These are phyloP conservation scores for Aspergillus melleus DNA, from an alignment of 2,329 filamentous ascomycete species.

Conservation along the genomic window DNA sequence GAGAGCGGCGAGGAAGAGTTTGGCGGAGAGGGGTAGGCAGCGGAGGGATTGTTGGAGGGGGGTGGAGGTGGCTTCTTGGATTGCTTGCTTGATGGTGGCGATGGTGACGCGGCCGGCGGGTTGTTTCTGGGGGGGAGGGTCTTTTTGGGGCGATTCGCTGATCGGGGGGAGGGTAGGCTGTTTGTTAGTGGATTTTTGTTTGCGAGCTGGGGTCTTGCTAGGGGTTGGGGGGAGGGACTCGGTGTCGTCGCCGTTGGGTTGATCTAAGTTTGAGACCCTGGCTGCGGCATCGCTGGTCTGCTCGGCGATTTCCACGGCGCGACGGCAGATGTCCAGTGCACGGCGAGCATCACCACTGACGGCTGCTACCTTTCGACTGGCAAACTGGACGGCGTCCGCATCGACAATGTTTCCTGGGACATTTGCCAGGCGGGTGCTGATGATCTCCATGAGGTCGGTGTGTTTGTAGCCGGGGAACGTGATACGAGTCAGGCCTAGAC, in stretches of 20 bases:
- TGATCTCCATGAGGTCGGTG: constrained; percentile 95
- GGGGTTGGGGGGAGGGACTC: constrained; percentile 46
- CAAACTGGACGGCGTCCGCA: constrained; percentile 91
- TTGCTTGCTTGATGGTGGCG: constrained; percentile 87
- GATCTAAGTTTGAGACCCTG: constrained; percentile 18
- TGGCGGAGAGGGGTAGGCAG: constrained; percentile 75
- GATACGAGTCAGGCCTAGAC: constrained; percentile 85
- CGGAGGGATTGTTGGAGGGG: constrained; percentile 88
- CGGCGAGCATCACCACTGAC: constrained; percentile 92
- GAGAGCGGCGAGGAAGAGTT: constrained; percentile 81
- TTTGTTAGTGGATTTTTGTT: constrained; percentile 23
- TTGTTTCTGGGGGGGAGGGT: constrained; percentile 24
- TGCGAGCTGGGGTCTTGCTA: constrained; percentile 42
- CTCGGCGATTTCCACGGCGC: constrained; percentile 93
- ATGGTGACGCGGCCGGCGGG: constrained; percentile 72
- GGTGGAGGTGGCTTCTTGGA: constrained; percentile 90
- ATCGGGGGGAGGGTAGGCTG: constrained; percentile 7
- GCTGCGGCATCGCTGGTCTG: constrained; percentile 56
- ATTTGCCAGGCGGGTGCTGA: constrained; percentile 86
- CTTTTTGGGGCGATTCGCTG: constrained; percentile 18
- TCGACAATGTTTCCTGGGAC: constrained; percentile 90
- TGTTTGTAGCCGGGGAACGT: constrained; percentile 98
- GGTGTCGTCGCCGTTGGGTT: constrained; percentile 27
- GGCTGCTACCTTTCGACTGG: constrained; percentile 91
- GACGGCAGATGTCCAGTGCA: constrained; percentile 89